Percentiles rank a stretch among this genome's conserved stretches.
These are phyloP conservation scores for Yamadazyma trypodendri DNA, from an alignment of 1,139 yeast genomes.

Conservation along the genomic window DNA sequence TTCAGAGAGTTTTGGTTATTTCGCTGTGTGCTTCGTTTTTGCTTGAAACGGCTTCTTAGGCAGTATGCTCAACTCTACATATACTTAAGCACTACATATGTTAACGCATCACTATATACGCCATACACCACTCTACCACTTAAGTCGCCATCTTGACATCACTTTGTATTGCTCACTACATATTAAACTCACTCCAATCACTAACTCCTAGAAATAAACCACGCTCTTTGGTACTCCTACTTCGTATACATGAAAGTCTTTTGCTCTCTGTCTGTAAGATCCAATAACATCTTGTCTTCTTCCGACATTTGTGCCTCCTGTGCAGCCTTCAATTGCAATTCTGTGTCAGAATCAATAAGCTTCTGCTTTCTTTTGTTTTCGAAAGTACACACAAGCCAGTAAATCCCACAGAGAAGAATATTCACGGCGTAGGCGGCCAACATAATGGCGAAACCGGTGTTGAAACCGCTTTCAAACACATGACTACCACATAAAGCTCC, in stretches of 20 bases:
- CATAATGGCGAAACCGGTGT: conserved; percentile 25
- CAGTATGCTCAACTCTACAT: no score
- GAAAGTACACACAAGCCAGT: conserved; percentile 25
- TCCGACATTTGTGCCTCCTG: conserved; percentile 13
- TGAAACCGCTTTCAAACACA: conserved; percentile 22
- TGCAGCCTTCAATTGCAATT: conserved; percentile 9
- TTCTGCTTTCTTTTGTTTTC: conserved; percentile 21
- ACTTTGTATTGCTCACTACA: no score
- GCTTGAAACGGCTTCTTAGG: no score
- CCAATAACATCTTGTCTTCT: conserved; percentile 22
- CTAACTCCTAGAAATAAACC: no score
- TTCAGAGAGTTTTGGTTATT: no score
- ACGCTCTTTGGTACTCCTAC: no score
- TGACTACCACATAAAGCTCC: conserved; percentile 34
- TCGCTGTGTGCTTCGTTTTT: no score
- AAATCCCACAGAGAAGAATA: conserved; percentile 22
- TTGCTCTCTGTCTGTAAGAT: conserved; percentile 27
- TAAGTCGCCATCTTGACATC: no score
- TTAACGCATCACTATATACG: no score
- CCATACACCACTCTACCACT: no score
- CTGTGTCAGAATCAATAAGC: conserved; percentile 10
- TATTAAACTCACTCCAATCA: no score
- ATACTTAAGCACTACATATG: no score
- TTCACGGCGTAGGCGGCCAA: conserved; percentile 22
- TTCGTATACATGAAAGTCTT: conserved; percentile 24